These are phyloP conservation scores for Ophiostoma piceae DNA, from an alignment of 2,329 filamentous ascomycete genomes.

Conservation along the genomic window DNA sequence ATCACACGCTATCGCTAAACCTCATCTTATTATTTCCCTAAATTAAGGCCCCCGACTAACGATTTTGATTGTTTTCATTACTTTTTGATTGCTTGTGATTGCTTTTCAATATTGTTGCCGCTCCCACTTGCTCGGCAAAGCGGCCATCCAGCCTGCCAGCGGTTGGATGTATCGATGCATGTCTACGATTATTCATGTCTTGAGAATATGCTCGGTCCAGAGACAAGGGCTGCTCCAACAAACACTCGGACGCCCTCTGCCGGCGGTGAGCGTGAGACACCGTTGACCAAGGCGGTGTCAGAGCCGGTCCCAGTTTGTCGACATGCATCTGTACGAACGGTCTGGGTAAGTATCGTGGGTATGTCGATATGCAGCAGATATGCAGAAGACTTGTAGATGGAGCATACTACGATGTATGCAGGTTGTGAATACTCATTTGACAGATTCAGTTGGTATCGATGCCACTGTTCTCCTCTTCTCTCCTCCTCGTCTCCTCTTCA, in stretches of 20 bases:
- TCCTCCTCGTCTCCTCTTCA: not conserved
- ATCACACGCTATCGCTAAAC: not conserved
- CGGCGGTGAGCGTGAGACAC: conserved; percentile 5
- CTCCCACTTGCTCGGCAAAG: not conserved
- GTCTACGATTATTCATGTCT: not conserved
- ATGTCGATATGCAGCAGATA: not conserved
- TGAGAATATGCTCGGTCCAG: not conserved
- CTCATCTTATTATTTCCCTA: not conserved
- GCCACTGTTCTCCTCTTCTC: not conserved
- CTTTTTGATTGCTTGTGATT: not conserved
- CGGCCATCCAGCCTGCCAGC: not conserved
- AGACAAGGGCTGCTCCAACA: not conserved
- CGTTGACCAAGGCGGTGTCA: conserved; percentile 3
- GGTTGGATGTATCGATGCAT: not conserved
- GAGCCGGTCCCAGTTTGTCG: not conserved
- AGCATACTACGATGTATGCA: not conserved
- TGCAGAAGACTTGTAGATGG: conserved; percentile 4
- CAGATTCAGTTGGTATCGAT: not conserved
- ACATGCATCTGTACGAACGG: not conserved
- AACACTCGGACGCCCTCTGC: not conserved
- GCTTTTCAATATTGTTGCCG: not conserved
- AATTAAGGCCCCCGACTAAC: not conserved
- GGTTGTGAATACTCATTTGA: not conserved
- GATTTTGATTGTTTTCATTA: not conserved
- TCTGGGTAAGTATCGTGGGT: not conserved